Evolutionary conservation across 192 early-diverging fungal genomes (phyloP).

Genomic region (Podila horticola): DNA sequence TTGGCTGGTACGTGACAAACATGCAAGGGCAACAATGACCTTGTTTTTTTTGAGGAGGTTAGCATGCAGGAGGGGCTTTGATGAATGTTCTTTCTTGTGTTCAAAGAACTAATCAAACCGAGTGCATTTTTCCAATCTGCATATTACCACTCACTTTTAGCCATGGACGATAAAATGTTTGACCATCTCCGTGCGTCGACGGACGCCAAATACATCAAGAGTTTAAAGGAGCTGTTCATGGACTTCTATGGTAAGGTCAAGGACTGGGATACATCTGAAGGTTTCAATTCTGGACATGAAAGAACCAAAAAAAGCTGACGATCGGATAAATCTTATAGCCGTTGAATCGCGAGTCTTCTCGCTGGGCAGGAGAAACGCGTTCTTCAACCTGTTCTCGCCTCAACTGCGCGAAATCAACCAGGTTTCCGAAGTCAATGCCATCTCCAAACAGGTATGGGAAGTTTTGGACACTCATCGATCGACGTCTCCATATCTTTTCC

Average conservation of each 20-base stretch:
- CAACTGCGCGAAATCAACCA: constrained; percentile 23
- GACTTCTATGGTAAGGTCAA: constrained; percentile 78
- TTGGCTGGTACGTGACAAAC: constrained; percentile 54
- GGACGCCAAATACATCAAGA: constrained; percentile 71
- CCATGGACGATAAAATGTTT: constrained; percentile 70
- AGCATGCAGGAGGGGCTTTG: not conserved
- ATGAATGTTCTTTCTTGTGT: not conserved
- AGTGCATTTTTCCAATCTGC: not conserved
- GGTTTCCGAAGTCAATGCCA: constrained; percentile 29
- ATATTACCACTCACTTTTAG: not conserved
- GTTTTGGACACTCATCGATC: constrained; percentile 11
- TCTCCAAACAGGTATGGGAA: constrained; percentile 42
- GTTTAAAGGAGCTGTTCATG: constrained; percentile 81
- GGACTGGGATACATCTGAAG: not conserved
- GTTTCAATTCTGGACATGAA: too few species aligned
- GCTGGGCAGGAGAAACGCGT: constrained; percentile 26
- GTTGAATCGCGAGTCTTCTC: constrained; percentile 42
- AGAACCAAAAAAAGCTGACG: not conserved
- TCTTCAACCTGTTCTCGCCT: constrained; percentile 49
- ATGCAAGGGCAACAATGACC: not conserved
- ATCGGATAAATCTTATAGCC: constrained; percentile 20
- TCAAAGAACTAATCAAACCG: not conserved
- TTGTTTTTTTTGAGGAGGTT: constrained; percentile 1
- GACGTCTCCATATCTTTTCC: too few species aligned
- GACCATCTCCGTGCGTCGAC: constrained; percentile 65